Conservation (phyloP, 768 basidiomycete species). For the Inosperma sp. region DNA sequence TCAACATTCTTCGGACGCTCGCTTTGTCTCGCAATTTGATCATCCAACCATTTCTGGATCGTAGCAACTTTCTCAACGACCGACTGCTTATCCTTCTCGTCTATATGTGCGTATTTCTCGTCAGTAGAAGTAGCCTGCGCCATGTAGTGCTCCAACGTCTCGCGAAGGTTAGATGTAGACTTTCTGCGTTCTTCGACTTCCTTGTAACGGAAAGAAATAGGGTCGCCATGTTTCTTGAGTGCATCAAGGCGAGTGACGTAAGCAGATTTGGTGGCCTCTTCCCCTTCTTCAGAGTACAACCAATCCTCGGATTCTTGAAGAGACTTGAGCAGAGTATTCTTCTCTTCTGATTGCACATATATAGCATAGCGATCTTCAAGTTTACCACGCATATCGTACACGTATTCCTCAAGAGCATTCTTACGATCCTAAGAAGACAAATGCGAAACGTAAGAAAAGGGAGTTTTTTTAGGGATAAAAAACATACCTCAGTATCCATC, state of each 20-base stretch:
- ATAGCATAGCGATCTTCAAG: constrained; percentile 82
- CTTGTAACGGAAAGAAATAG: constrained; percentile 75
- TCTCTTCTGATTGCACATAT: constrained; percentile 74
- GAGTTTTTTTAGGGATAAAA: not conserved
- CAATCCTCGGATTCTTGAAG: constrained; percentile 87
- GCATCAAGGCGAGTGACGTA: constrained; percentile 80
- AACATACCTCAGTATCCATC: constrained; percentile 87
- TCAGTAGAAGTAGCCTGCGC: constrained; percentile 76
- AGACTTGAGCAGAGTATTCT: constrained; percentile 63
- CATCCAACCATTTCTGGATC: constrained; percentile 93
- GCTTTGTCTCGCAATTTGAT: constrained; percentile 79
- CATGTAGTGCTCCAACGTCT: constrained; percentile 84
- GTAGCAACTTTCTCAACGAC: constrained; percentile 90
- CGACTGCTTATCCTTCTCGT: constrained; percentile 78
- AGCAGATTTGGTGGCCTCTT: constrained; percentile 93
- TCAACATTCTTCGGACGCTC: constrained; percentile 89
- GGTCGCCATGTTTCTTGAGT: constrained; percentile 84
- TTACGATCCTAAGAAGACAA: constrained; percentile 71
- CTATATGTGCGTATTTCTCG: constrained; percentile 87
- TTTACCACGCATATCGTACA: constrained; percentile 92
- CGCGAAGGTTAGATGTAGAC: constrained; percentile 72
- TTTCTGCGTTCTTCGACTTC: constrained; percentile 79
- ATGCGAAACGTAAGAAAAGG: not conserved
- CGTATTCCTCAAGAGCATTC: constrained; percentile 98
- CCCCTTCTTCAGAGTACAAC: constrained; percentile 96